Evolutionary conservation across 805 yeast species (phyloP), one percentile per base, ranked within the genome.

Genomic region (Monosporozyma yasuniensis): DNA sequence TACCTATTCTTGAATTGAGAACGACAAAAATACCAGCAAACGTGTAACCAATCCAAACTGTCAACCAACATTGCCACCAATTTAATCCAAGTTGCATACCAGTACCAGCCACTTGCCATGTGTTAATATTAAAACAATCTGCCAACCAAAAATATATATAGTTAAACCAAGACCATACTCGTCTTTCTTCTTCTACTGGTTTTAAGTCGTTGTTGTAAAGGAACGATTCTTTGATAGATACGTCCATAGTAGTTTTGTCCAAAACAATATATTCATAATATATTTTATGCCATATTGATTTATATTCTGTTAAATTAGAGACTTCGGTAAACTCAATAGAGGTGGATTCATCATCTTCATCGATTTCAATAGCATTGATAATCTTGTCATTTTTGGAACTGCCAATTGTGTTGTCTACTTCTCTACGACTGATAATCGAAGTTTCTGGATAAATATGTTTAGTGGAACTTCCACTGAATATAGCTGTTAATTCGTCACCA

Each of bases 61-160:
- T 78, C 41, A 88, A 71, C 95, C 96, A 89, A 3, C 86, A 81
- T 63, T 83, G 90, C 95, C 95, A 89, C 96, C 96, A 88, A 12
- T 83, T 77, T 67, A 89, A 70, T 12, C 95, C 95, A 25, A 82
- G 79, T 50, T 75, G 73, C 51, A 85, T 81, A 58, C 96, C 95
- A 0, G 96, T 85, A 3, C 93, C 83, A 3, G 96, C 95, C 58
- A 89, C 88, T 71, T 86, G 89, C 89, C 93, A 87, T 9, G 96
- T 87, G 66, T 87, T 87, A 63, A 89, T 81, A 68, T 89, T 89
- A 71, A 89, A 86, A 6, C 95, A 81, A 63, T 89, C 96, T 0
- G 96, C 86, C 52, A 88, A 70, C 96, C 96, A 89, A 59, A 87
- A 84, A 55, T 78, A 79, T 18, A 86, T 82, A 64, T 72, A 89